These are phyloP conservation scores for Phytophthora tentaculata DNA, from an alignment of 352 stramenopile genomes.

Conservation along the genomic window DNA sequence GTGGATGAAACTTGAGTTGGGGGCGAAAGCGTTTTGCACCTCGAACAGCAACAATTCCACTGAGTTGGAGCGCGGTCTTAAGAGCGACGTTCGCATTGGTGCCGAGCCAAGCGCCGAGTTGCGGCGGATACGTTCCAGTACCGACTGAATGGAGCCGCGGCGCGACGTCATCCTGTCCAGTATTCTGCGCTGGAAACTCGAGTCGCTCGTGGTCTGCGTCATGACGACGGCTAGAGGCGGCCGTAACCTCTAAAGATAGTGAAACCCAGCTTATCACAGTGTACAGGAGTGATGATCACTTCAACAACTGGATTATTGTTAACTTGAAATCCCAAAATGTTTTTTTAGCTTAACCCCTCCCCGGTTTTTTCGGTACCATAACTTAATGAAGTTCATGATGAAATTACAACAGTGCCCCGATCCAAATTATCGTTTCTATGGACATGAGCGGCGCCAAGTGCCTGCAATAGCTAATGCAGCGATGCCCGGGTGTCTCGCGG, in stretches of 20 bases:
- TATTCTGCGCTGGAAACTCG: background rate
- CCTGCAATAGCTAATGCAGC: too few relatives aligned
- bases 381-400: too few relatives aligned
- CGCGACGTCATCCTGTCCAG: background rate
- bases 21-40: constrained; percentile 60
- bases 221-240: background rate
- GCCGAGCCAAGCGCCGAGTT: constrained; percentile 15
- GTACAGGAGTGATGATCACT: constrained; percentile 32
- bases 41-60: constrained; percentile 58
- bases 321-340: too few relatives aligned
- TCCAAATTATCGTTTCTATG: too few relatives aligned
- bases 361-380: too few relatives aligned
- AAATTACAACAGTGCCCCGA: too few relatives aligned
- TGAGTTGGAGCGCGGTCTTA: constrained; percentile 54
- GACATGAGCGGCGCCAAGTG: too few relatives aligned
- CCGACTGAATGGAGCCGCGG: constrained; percentile 26
- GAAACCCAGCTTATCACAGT: too few relatives aligned
- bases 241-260: constrained; percentile 15
- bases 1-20: constrained; percentile 58
- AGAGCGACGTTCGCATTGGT: constrained; percentile 29
- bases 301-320: too few relatives aligned
- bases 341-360: too few relatives aligned
- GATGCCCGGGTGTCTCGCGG: too few relatives aligned
- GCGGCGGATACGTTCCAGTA: constrained; percentile 20
- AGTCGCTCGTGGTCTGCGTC: constrained; percentile 6